phyloP scores from a whole-genome alignment of 176 grass and related monocot genomes.

The Bonia amplexicaulis region DNA sequence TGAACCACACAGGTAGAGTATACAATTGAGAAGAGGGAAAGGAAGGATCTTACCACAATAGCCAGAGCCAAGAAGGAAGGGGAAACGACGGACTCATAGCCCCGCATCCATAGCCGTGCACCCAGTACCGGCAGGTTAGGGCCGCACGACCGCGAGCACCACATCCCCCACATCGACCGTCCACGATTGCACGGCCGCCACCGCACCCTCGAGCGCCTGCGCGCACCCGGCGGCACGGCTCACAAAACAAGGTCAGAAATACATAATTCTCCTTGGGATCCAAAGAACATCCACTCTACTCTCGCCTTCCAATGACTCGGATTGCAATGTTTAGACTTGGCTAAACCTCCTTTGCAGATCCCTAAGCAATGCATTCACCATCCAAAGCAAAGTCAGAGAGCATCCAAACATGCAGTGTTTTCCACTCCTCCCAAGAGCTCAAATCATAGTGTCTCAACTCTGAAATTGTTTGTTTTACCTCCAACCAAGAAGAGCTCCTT shows the following conservation, averaged over 20 bases:
- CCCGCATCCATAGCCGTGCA: too few relatives aligned
- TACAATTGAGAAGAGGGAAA: too few relatives aligned
- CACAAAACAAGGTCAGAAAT: neutral
- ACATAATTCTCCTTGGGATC: neutral
- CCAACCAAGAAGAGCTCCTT: neutral
- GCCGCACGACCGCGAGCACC: too few relatives aligned
- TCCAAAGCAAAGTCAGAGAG: neutral
- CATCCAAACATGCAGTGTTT: neutral
- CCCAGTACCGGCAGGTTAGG: too few relatives aligned
- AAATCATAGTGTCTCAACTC: neutral
- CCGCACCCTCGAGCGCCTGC: too few relatives aligned
- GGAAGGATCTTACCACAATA: too few relatives aligned
- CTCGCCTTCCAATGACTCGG: neutral
- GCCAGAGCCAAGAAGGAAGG: too few relatives aligned
- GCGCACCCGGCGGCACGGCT: too few relatives aligned
- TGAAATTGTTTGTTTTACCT: neutral
- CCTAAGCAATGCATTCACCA: neutral
- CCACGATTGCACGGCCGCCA: too few relatives aligned
- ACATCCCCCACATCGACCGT: too few relatives aligned
- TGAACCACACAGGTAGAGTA: too few relatives aligned
- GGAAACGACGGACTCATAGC: too few relatives aligned
- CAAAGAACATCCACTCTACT: neutral
- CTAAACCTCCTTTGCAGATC: neutral
- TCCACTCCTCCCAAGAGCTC: neutral
- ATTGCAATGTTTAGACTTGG: neutral